phyloP scores from a whole-genome alignment of 2,329 filamentous ascomycete species.

The Colletotrichum navitas region DNA sequence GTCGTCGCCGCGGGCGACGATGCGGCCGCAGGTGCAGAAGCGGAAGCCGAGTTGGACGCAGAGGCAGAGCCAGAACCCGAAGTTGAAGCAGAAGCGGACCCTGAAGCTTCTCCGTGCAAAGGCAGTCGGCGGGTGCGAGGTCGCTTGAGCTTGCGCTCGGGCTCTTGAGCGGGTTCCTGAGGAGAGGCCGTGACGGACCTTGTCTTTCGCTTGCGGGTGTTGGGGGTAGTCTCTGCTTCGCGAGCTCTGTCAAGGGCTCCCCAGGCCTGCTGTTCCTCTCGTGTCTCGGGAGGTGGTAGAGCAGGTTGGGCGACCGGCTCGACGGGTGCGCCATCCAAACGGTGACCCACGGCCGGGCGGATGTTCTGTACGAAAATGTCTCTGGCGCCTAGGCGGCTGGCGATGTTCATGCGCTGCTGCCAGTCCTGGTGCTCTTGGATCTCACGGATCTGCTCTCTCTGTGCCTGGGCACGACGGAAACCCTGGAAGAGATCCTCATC shows the following conservation, averaged over 20 bases:
- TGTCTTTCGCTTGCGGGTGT: conserved; percentile 79
- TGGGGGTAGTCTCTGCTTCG: conserved; percentile 68
- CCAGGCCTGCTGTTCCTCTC: conserved; percentile 89
- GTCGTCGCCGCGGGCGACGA: conserved; percentile 45
- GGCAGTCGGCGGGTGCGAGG: conserved; percentile 81
- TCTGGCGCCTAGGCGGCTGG: conserved; percentile 80
- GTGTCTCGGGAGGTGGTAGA: conserved; percentile 64
- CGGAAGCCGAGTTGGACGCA: conserved; percentile 28
- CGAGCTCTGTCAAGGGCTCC: conserved; percentile 89
- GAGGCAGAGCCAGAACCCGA: conserved; percentile 46
- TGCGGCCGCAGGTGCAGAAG: conserved; percentile 9
- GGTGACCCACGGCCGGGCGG: conserved; percentile 69
- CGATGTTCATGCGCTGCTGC: conserved; percentile 87
- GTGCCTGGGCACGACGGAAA: conserved; percentile 65
- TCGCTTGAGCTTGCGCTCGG: conserved; percentile 87
- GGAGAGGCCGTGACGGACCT: conserved; percentile 79
- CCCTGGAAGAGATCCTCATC: conserved; percentile 73
- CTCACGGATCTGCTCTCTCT: conserved; percentile 61
- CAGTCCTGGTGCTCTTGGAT: conserved; percentile 76
- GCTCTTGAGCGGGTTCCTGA: conserved; percentile 73
- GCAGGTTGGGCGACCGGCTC: conserved; percentile 12
- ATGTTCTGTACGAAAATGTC: conserved; percentile 77
- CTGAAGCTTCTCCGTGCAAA: conserved; percentile 61
- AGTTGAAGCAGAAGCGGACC: conserved; percentile 47
- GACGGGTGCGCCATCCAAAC: conserved; percentile 64